phyloP scores from a whole-genome alignment of 192 early-diverging fungal species.

The Mortierella claussenii region DNA sequence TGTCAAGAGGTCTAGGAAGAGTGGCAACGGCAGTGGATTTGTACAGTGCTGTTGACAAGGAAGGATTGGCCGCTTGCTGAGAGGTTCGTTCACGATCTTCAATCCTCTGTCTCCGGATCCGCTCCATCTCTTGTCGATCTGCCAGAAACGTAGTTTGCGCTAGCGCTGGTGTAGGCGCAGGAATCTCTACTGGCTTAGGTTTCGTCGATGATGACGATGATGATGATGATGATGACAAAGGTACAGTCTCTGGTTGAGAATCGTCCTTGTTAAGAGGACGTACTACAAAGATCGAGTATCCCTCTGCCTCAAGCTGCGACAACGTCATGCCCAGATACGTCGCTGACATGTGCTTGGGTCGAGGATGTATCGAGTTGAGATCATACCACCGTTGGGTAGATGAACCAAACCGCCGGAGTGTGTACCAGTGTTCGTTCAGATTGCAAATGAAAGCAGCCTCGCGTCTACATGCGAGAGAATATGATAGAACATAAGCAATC shows the following conservation, averaged over 20 bases:
- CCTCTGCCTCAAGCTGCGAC: constrained; percentile 59
- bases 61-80: not conserved
- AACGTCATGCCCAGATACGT: constrained; percentile 71
- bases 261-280: constrained; percentile 12
- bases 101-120: constrained; percentile 29
- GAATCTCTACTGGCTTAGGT: not conserved
- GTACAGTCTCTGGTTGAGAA: not conserved
- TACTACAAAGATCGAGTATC: constrained; percentile 57
- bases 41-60: not conserved
- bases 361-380: constrained; percentile 66
- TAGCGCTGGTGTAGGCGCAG: not conserved
- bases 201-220: not conserved
- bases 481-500: not conserved
- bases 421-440: constrained; percentile 69
- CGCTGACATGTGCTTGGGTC: constrained; percentile 70
- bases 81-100: constrained; percentile 30
- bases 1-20: not conserved
- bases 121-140: constrained; percentile 49
- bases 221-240: not conserved
- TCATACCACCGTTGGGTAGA: constrained; percentile 80
- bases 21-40: not conserved
- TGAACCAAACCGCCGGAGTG: constrained; percentile 73
- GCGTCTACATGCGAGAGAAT: constrained; percentile 30
- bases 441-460: constrained; percentile 80
- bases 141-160: constrained; percentile 5